A percentile compares a stretch with the other conserved stretches of the same genome.
These are phyloP conservation scores for Acanthamoeba sp. DNA, from an alignment of 208 protist species.

Conservation along the genomic window DNA sequence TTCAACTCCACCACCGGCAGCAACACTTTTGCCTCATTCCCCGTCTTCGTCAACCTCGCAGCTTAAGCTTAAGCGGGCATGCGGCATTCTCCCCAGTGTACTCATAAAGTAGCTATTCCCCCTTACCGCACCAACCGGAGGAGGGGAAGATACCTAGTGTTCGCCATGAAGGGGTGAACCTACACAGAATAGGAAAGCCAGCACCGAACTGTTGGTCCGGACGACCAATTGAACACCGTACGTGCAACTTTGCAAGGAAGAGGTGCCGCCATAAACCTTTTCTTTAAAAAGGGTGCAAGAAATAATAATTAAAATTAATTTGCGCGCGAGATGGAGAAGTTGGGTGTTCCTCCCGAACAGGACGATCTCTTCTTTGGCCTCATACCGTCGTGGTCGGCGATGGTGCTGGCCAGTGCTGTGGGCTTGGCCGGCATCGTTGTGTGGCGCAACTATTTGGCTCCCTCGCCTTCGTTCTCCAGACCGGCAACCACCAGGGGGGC, in stretches of 20 bases:
- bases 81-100: not conserved
- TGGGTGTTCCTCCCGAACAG: not conserved
- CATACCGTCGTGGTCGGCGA: not conserved
- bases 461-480: not conserved
- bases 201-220: no score
- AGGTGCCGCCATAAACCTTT: no score
- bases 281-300: not conserved
- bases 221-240: no score
- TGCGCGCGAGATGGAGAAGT: not conserved
- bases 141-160: no score
- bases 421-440: not conserved
- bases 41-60: not conserved
- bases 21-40: not conserved
- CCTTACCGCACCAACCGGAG: no score
- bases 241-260: no score
- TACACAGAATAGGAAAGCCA: no score
- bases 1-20: not conserved
- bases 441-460: not conserved
- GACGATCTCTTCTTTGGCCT: not conserved
- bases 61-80: not conserved
- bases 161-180: no score
- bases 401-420: not conserved
- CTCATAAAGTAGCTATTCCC: not conserved
- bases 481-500: not conserved
- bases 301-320: not conserved